phyloP scores from a whole-genome alignment of 225 moss, liverwort and hornwort genomes.

The Thuidium tamariscinum region DNA sequence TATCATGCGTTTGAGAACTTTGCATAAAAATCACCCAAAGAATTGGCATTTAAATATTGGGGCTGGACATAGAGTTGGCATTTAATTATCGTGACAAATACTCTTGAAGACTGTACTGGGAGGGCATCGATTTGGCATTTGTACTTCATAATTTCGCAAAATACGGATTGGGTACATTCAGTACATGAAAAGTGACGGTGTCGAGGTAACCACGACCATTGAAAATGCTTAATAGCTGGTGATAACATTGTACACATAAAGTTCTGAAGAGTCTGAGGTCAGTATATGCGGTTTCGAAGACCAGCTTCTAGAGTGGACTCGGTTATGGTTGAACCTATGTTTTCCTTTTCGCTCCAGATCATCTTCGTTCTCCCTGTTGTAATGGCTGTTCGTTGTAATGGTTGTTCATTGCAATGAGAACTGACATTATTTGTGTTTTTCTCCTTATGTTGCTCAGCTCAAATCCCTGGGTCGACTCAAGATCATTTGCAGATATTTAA shows the following conservation, averaged over 20 bases:
- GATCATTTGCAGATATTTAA: constrained; percentile 99
- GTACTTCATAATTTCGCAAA: background rate
- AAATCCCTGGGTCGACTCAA: constrained; percentile 77
- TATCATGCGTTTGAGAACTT: background rate
- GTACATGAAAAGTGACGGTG: background rate
- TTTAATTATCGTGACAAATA: background rate
- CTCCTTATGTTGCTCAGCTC: constrained; percentile 38
- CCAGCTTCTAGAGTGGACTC: background rate
- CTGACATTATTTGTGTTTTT: background rate
- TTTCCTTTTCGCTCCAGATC: background rate
- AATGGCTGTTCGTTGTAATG: background rate
- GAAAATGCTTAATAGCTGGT: background rate
- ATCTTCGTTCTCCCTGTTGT: background rate
- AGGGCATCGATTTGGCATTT: background rate
- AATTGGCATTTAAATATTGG: background rate
- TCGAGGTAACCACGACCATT: background rate
- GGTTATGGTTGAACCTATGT: background rate
- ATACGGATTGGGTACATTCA: background rate
- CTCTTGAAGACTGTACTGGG: background rate
- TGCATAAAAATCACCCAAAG: background rate
- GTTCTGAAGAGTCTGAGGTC: background rate
- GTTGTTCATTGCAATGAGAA: background rate
- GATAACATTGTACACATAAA: background rate
- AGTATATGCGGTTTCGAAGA: background rate
- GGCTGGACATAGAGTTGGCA: background rate